Percentiles rank a stretch among this genome's conserved stretches.
Evolutionary conservation across 345 rosid species (phyloP).

Genomic region (Conringia planisiliqua): DNA sequence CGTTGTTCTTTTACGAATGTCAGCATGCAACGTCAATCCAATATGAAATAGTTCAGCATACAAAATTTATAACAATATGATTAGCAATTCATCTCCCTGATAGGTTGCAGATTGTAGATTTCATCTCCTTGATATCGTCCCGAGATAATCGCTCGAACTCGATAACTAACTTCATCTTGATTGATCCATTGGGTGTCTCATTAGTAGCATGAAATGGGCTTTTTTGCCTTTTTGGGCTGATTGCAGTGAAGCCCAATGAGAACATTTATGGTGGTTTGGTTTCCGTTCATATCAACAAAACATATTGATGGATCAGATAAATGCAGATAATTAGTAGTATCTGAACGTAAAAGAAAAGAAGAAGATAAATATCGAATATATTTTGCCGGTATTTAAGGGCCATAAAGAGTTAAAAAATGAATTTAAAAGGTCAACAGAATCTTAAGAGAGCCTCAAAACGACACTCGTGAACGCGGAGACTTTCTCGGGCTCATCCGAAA

Average conservation of each 20-base stretch:
- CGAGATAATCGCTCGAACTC: background rate
- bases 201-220: no score
- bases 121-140: no score
- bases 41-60: background rate
- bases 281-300: no score
- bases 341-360: background rate
- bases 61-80: background rate
- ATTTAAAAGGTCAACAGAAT: constrained; percentile 6
- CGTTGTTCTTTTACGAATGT: background rate
- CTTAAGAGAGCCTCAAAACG: background rate
- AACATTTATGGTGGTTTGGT: no score
- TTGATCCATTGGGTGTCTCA: background rate
- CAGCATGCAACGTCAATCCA: background rate
- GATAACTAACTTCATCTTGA: background rate
- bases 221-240: background rate
- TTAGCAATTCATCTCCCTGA: no score
- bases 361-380: constrained; percentile 7
- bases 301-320: no score
- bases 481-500: constrained; percentile 13
- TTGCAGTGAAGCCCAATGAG: background rate
- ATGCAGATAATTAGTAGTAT: background rate
- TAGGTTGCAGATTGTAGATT: no score
- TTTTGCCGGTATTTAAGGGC: background rate
- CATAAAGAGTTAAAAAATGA: no score
- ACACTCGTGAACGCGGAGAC: constrained; percentile 11